Conservation (phyloP, 345 rosid genomes). For the Citrus inodora region DNA sequence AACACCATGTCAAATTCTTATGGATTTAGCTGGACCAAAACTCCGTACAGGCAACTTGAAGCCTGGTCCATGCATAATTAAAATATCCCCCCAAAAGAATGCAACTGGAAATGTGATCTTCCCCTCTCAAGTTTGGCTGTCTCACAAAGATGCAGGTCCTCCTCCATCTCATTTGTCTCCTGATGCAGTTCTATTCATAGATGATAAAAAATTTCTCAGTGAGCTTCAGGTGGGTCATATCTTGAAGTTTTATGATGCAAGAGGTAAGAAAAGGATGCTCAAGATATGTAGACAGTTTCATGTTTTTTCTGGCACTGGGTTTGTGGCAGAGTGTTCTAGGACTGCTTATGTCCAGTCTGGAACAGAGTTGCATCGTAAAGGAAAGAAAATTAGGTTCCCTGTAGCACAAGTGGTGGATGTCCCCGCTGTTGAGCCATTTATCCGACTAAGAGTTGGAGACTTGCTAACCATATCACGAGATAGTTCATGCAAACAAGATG, state of each 20-base stretch:
- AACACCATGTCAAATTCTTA: slow-evolving; percentile 61
- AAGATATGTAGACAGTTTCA: slow-evolving; percentile 41
- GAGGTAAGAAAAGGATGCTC: slow-evolving; percentile 55
- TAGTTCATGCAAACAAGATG: slow-evolving; percentile 26
- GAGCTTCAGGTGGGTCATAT: slow-evolving; percentile 47
- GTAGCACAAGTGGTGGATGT: slow-evolving; percentile 52
- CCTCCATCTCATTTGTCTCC: slow-evolving; percentile 53
- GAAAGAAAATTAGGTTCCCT: slow-evolving; percentile 45
- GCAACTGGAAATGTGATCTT: slow-evolving; percentile 47
- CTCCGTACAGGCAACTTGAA: slow-evolving; percentile 52
- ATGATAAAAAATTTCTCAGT: slow-evolving; percentile 38
- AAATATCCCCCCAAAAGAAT: slow-evolving; percentile 55
- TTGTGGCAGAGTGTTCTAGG: slow-evolving; percentile 48
- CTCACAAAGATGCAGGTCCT: slow-evolving; percentile 43
- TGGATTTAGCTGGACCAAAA: slow-evolving; percentile 82
- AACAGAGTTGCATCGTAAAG: slow-evolving; percentile 37
- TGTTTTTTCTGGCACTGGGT: slow-evolving; percentile 51
- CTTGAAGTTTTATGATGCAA: slow-evolving; percentile 46
- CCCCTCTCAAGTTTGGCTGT: slow-evolving; percentile 63
- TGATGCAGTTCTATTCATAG: slow-evolving; percentile 43
- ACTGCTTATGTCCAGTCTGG: slow-evolving; percentile 60
- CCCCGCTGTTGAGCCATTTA: slow-evolving; percentile 46
- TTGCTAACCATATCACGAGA: slow-evolving; percentile 49
- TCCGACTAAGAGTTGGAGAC: slow-evolving; percentile 61
- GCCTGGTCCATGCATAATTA: slow-evolving; percentile 59